Conservation (phyloP, 1,284 basidiomycete genomes). For the Ustilago curta region DNA sequence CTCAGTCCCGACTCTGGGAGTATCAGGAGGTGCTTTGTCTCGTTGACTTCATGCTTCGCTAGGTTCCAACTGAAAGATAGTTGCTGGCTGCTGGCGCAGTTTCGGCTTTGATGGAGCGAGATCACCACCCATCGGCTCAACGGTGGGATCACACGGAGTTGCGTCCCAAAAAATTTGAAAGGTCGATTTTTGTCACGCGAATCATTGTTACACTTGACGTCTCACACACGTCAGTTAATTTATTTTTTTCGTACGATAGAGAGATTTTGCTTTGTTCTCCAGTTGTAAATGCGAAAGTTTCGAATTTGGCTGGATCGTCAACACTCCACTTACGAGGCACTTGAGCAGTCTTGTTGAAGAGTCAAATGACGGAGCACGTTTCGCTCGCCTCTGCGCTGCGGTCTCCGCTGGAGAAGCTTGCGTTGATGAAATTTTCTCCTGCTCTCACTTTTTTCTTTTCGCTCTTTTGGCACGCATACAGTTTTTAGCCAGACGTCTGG, state of each 20-base stretch:
- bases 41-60: too few species aligned
- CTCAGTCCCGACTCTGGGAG: too few species aligned
- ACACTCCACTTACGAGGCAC: neutral
- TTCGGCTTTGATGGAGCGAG: conserved; percentile 28
- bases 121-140: neutral
- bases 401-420: neutral
- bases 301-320: conserved; percentile 11
- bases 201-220: neutral
- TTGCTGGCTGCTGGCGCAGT: neutral
- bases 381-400: neutral
- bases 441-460: conserved; percentile 3
- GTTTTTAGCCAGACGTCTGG: conserved; percentile 8
- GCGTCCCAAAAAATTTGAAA: conserved; percentile 26
- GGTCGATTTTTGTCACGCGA: neutral
- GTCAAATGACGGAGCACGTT: conserved; percentile 15
- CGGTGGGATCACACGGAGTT: neutral
- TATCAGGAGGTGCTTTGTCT: too few species aligned
- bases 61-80: neutral
- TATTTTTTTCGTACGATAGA: conserved; percentile 3
- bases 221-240: neutral
- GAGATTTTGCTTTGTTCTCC: too few species aligned
- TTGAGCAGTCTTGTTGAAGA: neutral
- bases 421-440: conserved; percentile 3
- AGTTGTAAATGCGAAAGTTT: conserved; percentile 16
- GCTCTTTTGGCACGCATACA: too few species aligned